Evolutionary conservation across 306 rosid genomes (phyloP), one percentile per base, ranked within the genome.

Genomic region (Alnus glutinosa): DNA sequence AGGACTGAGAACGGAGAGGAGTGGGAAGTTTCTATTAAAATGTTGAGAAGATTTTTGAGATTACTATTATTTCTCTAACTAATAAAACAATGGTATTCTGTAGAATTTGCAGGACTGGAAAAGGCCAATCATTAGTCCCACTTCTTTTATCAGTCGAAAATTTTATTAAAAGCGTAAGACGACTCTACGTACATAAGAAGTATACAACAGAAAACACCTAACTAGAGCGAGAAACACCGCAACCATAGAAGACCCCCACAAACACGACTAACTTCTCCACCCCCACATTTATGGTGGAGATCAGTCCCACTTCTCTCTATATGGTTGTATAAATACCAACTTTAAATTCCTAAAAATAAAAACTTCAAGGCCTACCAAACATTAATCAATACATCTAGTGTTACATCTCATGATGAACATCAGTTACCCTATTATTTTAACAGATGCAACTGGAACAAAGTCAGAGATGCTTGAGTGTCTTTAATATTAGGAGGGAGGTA

Each of bases 401-500:
- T 78, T 75, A 57, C 74, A 47, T 36, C 62, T n/a, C 69, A 67
- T 4, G 18, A 54, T 28, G 55, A 67, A 76, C 71, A 68, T 74
- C 72, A 72, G 50, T n/a, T 55, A 63, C 39, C 59, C 58, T 77
- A 51, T 64, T 54, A 50, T 82, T 11, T 28, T 59, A 4, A 34
- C 73, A 73, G 39, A 48, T 71, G 36, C 46, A 42, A 66, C 2
- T 55, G 14, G 5, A 67, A 30, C 61, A 15, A 85, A 59, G 71
- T 70, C 55, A 28, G 46, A 47, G 19, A 23, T 55, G 39, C 46
- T 39, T 36, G 9, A 54, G 18, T 1, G 32, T 19, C 51, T 18
- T 50, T 42, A 81, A 63, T 63, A 70, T 55, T 23, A 18, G 59
- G 28, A 74, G 67, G 34, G 72, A 74, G 50, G 30, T 46, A 66